Evolutionary conservation across 225 moss, liverwort and hornwort genomes (phyloP).

Genomic region (Thuidium tamariscinum): DNA sequence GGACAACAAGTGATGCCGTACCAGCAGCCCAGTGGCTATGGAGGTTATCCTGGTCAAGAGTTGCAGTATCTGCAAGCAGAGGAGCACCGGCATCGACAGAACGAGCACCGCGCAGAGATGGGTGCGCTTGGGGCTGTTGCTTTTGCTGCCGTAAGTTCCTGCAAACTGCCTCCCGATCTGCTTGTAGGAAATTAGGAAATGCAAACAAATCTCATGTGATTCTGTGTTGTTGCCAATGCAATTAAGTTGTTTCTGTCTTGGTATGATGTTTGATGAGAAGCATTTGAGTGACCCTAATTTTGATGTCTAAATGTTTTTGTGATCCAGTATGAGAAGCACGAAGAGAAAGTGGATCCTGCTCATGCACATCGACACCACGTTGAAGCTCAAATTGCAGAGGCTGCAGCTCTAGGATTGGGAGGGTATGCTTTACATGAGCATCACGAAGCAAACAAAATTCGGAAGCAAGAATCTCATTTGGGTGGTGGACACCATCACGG

Average conservation of each 20-base stretch:
- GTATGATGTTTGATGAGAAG: background rate
- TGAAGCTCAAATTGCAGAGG: background rate
- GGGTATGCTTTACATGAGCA: background rate
- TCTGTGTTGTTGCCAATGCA: background rate
- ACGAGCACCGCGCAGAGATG: background rate
- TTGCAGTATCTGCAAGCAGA: background rate
- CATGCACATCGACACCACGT: background rate
- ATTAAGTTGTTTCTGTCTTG: background rate
- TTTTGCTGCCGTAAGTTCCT: background rate
- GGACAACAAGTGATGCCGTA: background rate
- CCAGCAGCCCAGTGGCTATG: background rate
- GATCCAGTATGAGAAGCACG: background rate
- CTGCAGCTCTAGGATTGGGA: background rate
- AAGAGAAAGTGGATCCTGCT: slow-evolving; percentile 2
- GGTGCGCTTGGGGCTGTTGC: background rate
- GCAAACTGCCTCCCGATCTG: background rate
- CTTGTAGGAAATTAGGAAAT: background rate
- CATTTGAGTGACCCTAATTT: background rate
- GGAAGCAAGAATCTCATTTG: background rate
- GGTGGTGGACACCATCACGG: background rate
- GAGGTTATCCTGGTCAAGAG: background rate
- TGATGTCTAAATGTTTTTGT: background rate
- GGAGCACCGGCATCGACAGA: background rate
- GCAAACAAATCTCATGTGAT: no score
- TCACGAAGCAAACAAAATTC: background rate